Evolutionary conservation across 306 rosid genomes (phyloP).

Genomic region (Prosopis cineraria): DNA sequence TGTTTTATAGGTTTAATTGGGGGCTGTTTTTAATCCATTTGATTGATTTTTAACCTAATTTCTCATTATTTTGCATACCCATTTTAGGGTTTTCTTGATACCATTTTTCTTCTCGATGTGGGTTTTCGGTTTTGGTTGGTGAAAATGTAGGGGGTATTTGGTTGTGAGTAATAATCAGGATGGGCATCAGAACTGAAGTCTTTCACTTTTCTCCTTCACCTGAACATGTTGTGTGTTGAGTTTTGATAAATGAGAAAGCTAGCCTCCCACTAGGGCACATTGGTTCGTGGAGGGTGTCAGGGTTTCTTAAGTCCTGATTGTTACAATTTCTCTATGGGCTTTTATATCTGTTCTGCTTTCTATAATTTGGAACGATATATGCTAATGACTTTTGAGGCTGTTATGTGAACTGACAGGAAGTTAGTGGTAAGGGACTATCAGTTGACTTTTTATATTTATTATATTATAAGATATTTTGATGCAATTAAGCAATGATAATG

Average conservation of each 20-base stretch:
- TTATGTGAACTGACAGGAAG: not conserved
- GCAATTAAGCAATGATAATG: slow-evolving; percentile 8
- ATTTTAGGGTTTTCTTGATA: slow-evolving; percentile 52
- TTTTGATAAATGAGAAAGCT: slow-evolving; percentile 9
- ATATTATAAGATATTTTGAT: not conserved
- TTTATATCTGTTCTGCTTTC: slow-evolving; percentile 23
- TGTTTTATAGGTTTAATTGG: slow-evolving; percentile 29
- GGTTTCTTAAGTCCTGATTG: slow-evolving; percentile 13
- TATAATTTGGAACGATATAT: not conserved
- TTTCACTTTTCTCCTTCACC: not conserved
- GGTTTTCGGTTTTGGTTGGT: slow-evolving; percentile 43
- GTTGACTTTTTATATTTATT: slow-evolving; percentile 10
- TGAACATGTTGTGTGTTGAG: slow-evolving; percentile 14
- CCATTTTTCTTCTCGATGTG: slow-evolving; percentile 27
- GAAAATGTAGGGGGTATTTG: slow-evolving; percentile 26
- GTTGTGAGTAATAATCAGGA: slow-evolving; percentile 20
- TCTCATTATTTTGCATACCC: not conserved
- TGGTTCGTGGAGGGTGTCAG: slow-evolving; percentile 23
- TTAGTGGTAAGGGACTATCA: not conserved
- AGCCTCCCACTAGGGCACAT: slow-evolving; percentile 14
- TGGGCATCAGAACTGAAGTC: not conserved
- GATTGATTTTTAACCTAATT: slow-evolving; percentile 36
- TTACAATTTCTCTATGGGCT: slow-evolving; percentile 4
- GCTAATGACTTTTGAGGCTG: slow-evolving; percentile 9
- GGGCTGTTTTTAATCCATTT: slow-evolving; percentile 31